Conservation (phyloP, 139 green algal genomes). For the Diplosphaera chodatii region DNA sequence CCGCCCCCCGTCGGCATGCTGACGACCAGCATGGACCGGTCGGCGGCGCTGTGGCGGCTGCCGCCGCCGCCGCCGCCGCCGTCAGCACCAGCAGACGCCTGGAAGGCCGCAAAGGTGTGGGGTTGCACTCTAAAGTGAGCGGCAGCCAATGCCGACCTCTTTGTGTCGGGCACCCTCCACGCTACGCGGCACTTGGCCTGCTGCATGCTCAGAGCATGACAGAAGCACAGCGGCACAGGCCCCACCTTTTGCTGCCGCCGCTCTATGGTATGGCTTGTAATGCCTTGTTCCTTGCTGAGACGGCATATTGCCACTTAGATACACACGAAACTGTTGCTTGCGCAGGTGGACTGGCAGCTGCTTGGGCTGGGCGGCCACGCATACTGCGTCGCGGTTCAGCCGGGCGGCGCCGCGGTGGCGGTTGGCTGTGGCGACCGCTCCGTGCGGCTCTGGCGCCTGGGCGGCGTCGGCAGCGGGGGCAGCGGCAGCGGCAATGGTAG, state of each 20-base stretch:
- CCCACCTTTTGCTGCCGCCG: too few relatives aligned
- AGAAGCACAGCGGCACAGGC: too few relatives aligned
- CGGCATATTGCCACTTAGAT: too few relatives aligned
- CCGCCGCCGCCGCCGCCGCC: neutral
- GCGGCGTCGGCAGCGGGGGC: neutral
- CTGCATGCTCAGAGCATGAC: too few relatives aligned
- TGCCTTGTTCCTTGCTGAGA: too few relatives aligned
- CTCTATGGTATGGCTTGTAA: too few relatives aligned
- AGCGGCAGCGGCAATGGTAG: neutral
- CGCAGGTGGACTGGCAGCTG: neutral
- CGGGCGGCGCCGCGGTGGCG: conserved; percentile 13
- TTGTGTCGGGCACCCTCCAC: too few relatives aligned
- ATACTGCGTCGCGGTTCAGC: neutral
- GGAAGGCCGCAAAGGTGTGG: neutral
- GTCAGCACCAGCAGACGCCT: too few relatives aligned
- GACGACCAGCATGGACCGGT: conserved; percentile 1
- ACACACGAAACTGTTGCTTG: neutral
- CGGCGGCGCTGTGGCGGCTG: neutral
- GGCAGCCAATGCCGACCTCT: too few relatives aligned
- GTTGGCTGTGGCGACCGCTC: conserved; percentile 43
- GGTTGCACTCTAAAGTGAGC: too few relatives aligned
- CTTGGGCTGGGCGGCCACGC: neutral
- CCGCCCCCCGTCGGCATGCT: neutral
- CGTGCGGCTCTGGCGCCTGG: conserved; percentile 6
- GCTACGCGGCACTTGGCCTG: too few relatives aligned